phyloP scores from a whole-genome alignment of 2,329 filamentous ascomycete species.

The Aspergillus uvarum region DNA sequence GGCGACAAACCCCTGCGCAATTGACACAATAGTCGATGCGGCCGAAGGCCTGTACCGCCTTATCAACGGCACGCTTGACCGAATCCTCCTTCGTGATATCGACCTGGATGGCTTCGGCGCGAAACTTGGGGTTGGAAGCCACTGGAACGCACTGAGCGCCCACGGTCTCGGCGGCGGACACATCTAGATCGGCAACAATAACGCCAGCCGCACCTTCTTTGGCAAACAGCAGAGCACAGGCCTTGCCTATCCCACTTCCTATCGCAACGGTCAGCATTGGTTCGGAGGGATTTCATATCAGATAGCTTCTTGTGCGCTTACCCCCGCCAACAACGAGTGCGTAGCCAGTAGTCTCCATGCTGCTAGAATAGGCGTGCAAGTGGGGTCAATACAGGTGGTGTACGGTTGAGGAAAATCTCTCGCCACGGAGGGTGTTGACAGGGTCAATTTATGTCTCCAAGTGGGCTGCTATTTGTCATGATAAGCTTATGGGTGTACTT shows the following conservation, averaged over 20 bases:
- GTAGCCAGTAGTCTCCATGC: too few relatives aligned
- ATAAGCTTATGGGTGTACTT: too few relatives aligned
- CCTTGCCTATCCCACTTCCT: conserved; percentile 15
- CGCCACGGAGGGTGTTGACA: too few relatives aligned
- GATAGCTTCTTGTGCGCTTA: neutral
- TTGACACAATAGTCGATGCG: conserved; percentile 29
- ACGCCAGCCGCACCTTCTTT: conserved; percentile 21
- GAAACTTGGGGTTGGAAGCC: conserved; percentile 26
- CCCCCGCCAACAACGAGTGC: conserved; percentile 13
- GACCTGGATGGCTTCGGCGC: conserved; percentile 22
- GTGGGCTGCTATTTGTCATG: too few relatives aligned
- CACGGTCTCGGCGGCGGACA: conserved; percentile 15
- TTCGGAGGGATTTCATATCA: too few relatives aligned
- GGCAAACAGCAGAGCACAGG: conserved; percentile 19
- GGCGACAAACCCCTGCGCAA: conserved; percentile 15
- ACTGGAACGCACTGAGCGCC: conserved; percentile 25
- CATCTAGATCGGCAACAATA: conserved; percentile 28
- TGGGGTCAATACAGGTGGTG: too few relatives aligned
- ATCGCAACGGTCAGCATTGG: neutral
- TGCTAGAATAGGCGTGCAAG: too few relatives aligned
- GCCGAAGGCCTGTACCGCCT: conserved; percentile 20
- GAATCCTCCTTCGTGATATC: conserved; percentile 22
- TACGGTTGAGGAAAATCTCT: too few relatives aligned
- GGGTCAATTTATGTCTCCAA: too few relatives aligned
- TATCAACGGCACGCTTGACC: conserved; percentile 23